A percentile compares a stretch with the other conserved stretches of the same genome.
These are phyloP conservation scores for Tetrastigma voinierianum DNA, from an alignment of 164 flowering plant genomes.

Conservation along the genomic window DNA sequence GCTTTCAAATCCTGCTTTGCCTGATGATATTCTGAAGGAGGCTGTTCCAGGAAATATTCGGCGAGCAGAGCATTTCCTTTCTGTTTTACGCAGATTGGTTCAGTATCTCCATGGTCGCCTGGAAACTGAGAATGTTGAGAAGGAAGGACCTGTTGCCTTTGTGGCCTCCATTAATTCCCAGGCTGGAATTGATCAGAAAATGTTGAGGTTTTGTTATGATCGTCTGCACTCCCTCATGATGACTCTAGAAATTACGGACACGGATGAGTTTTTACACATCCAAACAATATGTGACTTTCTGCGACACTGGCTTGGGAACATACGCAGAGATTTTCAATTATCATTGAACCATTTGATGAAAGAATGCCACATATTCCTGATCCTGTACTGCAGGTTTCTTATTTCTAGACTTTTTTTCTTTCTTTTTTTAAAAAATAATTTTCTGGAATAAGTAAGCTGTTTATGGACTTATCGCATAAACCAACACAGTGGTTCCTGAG, in stretches of 20 bases:
- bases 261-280: constrained; percentile 89
- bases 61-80: constrained; percentile 92
- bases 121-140: constrained; percentile 88
- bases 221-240: constrained; percentile 92
- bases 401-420: neutral
- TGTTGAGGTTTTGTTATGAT: constrained; percentile 91
- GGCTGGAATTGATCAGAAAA: constrained; percentile 96
- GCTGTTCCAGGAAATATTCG: constrained; percentile 99
- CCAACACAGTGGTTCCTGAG: neutral
- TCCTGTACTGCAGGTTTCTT: constrained; percentile 87
- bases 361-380: constrained; percentile 99
- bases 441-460: neutral
- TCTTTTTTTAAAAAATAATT: neutral
- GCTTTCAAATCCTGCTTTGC: constrained; percentile 95
- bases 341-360: constrained; percentile 98
- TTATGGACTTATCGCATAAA: neutral
- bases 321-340: constrained; percentile 93
- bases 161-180: constrained; percentile 63
- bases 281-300: constrained; percentile 95
- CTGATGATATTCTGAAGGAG: constrained; percentile 94
- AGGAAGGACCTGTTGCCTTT: constrained; percentile 90
- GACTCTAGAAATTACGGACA: constrained; percentile 92
- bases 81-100: constrained; percentile 84
- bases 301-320: constrained; percentile 97
- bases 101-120: constrained; percentile 83